Percentiles rank a stretch among this genome's conserved stretches.
phyloP scores from a whole-genome alignment of 83 land plant species.

The Picea engelmannii region DNA sequence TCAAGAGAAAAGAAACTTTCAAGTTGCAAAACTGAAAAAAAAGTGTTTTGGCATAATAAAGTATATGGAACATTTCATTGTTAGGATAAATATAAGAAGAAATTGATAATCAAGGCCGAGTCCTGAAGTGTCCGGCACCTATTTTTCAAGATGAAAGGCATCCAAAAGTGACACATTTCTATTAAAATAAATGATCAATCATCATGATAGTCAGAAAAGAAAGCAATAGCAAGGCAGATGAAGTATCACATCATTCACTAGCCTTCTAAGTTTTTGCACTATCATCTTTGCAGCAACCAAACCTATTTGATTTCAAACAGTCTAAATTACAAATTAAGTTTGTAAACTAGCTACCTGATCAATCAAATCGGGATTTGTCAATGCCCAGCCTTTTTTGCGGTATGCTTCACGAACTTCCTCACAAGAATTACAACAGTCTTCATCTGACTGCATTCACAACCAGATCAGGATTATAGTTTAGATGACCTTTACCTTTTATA shows the following conservation, averaged over 20 bases:
- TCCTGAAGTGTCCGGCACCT: not conserved
- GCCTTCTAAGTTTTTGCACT: no score
- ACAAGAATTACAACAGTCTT: constrained; percentile 93
- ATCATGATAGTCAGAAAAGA: not conserved
- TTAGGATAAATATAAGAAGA: not conserved
- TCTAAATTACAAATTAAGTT: not conserved
- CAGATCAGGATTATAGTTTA: no score
- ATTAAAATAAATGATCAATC: not conserved
- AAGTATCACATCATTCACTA: not conserved
- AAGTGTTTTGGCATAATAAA: no score
- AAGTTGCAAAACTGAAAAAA: no score
- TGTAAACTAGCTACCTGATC: constrained; percentile 73
- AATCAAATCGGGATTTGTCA: constrained; percentile 88
- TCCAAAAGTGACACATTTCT: not conserved
- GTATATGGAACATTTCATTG: no score
- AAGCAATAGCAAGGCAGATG: not conserved
- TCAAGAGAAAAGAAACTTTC: not conserved
- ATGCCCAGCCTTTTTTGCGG: constrained; percentile 87
- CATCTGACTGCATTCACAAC: constrained; percentile 73
- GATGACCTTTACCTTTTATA: no score
- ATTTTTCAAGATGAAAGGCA: not conserved
- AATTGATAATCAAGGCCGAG: not conserved
- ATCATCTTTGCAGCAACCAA: not conserved
- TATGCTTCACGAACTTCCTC: constrained; percentile 99
- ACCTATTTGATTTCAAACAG: no score